Conservation (phyloP, 306 rosid species). For the Vigna trinervia region DNA sequence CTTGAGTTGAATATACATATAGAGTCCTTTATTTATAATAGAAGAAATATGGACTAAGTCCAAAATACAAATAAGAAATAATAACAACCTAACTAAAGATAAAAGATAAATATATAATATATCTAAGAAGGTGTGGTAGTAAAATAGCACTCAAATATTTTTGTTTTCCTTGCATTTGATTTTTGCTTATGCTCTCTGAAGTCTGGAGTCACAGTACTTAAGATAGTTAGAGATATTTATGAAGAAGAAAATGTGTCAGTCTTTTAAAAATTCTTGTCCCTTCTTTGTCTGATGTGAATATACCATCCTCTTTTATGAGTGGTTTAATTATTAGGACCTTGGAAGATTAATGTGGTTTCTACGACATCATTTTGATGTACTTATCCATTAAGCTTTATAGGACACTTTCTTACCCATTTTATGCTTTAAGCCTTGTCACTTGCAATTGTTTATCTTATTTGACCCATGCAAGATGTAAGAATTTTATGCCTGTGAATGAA, state of each 20-base stretch:
- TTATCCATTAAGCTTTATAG: neutral
- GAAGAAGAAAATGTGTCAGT: neutral
- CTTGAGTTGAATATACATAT: too few species aligned
- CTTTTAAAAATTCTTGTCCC: conserved; percentile 32
- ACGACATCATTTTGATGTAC: conserved; percentile 25
- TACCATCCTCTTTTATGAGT: conserved; percentile 22
- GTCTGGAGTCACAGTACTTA: conserved; percentile 12
- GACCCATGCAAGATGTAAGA: conserved; percentile 32
- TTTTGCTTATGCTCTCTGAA: conserved; percentile 38
- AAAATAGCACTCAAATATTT: conserved; percentile 18
- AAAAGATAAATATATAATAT: too few species aligned
- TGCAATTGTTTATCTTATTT: conserved; percentile 35
- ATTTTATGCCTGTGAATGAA: conserved; percentile 32
- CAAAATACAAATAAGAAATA: too few species aligned
- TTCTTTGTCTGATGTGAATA: conserved; percentile 21
- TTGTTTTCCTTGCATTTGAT: conserved; percentile 10
- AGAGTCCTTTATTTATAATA: too few species aligned
- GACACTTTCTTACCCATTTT: conserved; percentile 25
- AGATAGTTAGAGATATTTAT: conserved; percentile 20
- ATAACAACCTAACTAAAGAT: too few species aligned
- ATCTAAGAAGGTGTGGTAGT: neutral
- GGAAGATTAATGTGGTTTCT: conserved; percentile 20
- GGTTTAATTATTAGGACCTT: conserved; percentile 6
- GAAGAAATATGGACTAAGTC: too few species aligned
- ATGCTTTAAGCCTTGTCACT: conserved; percentile 13